Conservation (phyloP, 495 filamentous ascomycete species). For the Evernia prunastri region DNA sequence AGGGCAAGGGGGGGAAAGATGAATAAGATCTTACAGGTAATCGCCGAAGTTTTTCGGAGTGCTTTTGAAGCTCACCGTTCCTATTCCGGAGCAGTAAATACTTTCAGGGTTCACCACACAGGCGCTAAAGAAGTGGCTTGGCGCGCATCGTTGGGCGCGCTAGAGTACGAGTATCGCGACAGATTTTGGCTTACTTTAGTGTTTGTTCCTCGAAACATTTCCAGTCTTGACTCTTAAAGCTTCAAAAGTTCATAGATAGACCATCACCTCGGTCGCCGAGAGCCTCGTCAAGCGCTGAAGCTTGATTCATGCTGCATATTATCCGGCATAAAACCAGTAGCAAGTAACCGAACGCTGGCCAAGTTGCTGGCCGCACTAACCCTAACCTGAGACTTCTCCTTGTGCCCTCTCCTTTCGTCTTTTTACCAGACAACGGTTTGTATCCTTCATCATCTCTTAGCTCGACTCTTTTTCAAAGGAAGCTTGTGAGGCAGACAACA, state of each 20-base stretch:
- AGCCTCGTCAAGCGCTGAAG: not conserved
- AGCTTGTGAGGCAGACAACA: not conserved
- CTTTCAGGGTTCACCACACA: not conserved
- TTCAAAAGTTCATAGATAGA: too few relatives aligned
- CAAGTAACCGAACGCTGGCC: not conserved
- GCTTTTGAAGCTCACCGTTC: constrained; percentile 2
- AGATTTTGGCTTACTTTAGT: not conserved
- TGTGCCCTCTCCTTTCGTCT: not conserved
- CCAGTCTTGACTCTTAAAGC: too few relatives aligned
- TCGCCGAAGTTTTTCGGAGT: not conserved
- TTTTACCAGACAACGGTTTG: not conserved
- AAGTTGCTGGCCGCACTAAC: not conserved
- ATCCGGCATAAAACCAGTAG: not conserved
- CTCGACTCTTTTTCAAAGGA: not conserved
- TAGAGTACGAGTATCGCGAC: not conserved
- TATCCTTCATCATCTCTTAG: not conserved
- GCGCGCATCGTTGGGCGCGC: not conserved
- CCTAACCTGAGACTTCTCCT: not conserved
- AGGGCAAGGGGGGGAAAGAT: not conserved
- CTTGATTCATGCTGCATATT: not conserved
- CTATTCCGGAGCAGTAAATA: rapidly evolving
- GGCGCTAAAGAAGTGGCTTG: not conserved
- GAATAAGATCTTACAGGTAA: not conserved
- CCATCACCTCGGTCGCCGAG: not conserved
- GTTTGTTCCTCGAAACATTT: not conserved